A percentile compares a stretch with the other conserved stretches of the same genome.
phyloP scores from a whole-genome alignment of 257 asterid genomes.

The Forsythia suspensa region DNA sequence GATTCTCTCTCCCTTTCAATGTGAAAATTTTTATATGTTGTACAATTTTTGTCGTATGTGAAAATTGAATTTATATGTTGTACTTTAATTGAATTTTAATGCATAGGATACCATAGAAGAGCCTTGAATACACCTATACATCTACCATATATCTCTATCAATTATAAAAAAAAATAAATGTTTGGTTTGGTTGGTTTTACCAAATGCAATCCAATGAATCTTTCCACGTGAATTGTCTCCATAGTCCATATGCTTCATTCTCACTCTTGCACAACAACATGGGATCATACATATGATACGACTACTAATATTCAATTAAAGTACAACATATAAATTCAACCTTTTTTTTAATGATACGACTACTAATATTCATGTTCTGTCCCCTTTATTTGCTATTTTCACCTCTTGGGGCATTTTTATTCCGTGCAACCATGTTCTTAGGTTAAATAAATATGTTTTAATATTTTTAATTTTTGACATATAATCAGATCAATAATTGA shows the following conservation, averaged over 20 bases:
- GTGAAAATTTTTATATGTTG: too few species aligned
- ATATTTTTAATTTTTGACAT: too few species aligned
- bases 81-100: too few species aligned
- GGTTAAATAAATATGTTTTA: background rate
- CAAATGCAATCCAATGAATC: conserved; percentile 38
- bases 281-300: too few species aligned
- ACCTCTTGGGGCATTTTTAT: background rate
- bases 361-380: background rate
- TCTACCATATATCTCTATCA: conserved; percentile 28
- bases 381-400: background rate
- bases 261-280: background rate
- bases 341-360: too few species aligned
- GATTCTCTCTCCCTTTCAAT: background rate
- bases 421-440: background rate
- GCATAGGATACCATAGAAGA: conserved; percentile 54
- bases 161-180: conserved; percentile 5
- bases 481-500: too few species aligned
- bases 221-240: conserved; percentile 48
- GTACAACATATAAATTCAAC: too few species aligned
- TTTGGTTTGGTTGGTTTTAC: conserved; percentile 26
- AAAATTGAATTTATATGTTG: too few species aligned
- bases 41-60: background rate
- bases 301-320: too few species aligned
- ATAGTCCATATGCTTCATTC: background rate
- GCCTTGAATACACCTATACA: conserved; percentile 44